Base-by-base conservation (phyloP, 495 filamentous ascomycete species). In the Penicillium malachiteum region DNA sequence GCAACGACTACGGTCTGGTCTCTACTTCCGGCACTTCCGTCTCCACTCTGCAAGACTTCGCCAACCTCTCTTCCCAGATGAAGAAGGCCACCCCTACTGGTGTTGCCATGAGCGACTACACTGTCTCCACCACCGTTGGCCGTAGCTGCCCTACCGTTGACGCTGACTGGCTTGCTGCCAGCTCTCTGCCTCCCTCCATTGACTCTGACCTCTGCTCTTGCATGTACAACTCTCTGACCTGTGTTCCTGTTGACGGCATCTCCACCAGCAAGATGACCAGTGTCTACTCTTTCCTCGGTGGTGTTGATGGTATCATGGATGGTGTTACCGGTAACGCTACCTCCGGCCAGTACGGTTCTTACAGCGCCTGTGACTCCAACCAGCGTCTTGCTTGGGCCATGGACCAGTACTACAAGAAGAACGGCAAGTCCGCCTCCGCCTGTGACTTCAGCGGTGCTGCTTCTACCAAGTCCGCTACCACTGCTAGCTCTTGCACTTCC, bases 1-100 rank as follows among this genome's bases (percentile, higher is more conserved):
- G 71, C 35, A 97, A 97, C 73, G 75, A 96, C 67, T 98, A 89
- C 65, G 94, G 93, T 78, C 81, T 97, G 48, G 90, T 94, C 53
- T 77, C 74, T 39, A 71, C 92, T 50, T 78, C 78, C 54, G 71
- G 74, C 62, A 67, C 71, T 58, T 65, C 58, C 1, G 87, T 86
- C 56, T 78, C 69, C 48, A 87, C 82, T 49, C 76, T 86, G 53
- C 70, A 80, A 42, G 90, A 97, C 78, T 98, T 88, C 78, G 79
- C 78, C 50, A 79, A 84, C 58, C 84, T 95, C 38, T 86, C 87
- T 52, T 82, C 73, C 18, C 81, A 89, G 71, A 84, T 98, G 54
- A 79, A 83, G 54, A 80, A 78, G 30, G 86, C 80, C 48, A 81
- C 81, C 14, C 89, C 92, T 21, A 84, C 76, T 42, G 80, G 83